These are phyloP conservation scores for Penicillium brasilianum DNA, from an alignment of 2,329 filamentous ascomycete genomes.

Conservation along the genomic window DNA sequence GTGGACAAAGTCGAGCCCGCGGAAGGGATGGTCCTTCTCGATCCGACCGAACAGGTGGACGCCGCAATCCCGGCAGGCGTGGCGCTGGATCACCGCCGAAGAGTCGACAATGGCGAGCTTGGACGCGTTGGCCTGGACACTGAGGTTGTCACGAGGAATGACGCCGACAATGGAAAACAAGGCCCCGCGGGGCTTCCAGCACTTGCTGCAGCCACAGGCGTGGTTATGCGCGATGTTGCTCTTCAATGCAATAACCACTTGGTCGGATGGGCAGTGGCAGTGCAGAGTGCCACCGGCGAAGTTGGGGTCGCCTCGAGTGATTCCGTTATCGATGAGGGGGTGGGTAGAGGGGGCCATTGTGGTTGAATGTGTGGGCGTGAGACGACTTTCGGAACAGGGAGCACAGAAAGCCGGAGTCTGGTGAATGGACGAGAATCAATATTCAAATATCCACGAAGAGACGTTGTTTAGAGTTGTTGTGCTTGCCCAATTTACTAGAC, in stretches of 20 bases:
- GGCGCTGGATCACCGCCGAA: constrained; percentile 63
- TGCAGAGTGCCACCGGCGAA: constrained; percentile 65
- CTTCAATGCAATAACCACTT: constrained; percentile 62
- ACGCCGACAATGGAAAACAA: constrained; percentile 70
- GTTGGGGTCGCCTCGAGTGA: constrained; percentile 60
- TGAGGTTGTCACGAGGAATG: constrained; percentile 60
- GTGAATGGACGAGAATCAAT: too few species aligned
- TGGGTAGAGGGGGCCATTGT: constrained; percentile 56
- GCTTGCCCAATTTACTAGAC: not conserved
- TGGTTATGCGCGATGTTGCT: constrained; percentile 71
- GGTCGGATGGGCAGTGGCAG: constrained; percentile 63
- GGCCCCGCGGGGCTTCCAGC: constrained; percentile 69
- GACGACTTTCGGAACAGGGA: too few species aligned
- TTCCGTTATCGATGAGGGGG: constrained; percentile 66
- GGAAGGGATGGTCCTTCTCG: constrained; percentile 67
- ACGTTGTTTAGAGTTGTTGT: not conserved
- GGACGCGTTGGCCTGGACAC: constrained; percentile 61
- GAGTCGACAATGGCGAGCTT: constrained; percentile 64
- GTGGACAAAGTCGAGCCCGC: constrained; percentile 72
- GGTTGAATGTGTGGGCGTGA: not conserved
- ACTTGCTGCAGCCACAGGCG: constrained; percentile 73
- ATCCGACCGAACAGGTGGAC: constrained; percentile 69
- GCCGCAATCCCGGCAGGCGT: constrained; percentile 66
- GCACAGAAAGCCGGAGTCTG: too few species aligned
- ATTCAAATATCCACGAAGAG: too few species aligned